A percentile compares a stretch with the other conserved stretches of the same genome.
These are phyloP conservation scores for Cyberlindnera nakhonratchasimensis DNA, from an alignment of 805 yeast species.

Conservation along the genomic window DNA sequence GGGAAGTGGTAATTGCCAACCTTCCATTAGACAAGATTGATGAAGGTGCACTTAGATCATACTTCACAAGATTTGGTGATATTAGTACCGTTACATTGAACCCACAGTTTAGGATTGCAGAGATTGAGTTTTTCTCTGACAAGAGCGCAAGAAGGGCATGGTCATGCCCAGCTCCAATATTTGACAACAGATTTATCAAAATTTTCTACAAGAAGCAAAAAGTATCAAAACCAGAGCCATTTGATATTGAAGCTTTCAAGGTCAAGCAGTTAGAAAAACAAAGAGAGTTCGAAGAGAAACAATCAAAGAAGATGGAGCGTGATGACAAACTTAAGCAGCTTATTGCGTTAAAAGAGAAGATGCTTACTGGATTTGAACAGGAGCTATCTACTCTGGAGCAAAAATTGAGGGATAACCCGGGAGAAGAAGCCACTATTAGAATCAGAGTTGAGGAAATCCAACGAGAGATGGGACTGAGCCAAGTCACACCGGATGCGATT, in stretches of 20 bases:
- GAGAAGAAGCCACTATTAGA: slow-evolving; percentile 14
- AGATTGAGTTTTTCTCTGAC: slow-evolving; percentile 36
- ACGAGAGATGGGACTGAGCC: slow-evolving; percentile 17
- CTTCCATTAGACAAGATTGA: slow-evolving; percentile 41
- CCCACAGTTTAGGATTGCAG: slow-evolving; percentile 31
- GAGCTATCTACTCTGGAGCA: slow-evolving; percentile 24
- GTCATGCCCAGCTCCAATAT: slow-evolving; percentile 41
- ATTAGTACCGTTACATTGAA: slow-evolving; percentile 31
- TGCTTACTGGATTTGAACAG: slow-evolving; percentile 33
- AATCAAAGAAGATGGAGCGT: slow-evolving; percentile 31
- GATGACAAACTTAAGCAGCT: slow-evolving; percentile 32
- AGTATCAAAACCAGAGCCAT: slow-evolving; percentile 8
- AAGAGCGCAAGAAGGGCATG: slow-evolving; percentile 42
- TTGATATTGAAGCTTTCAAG: slow-evolving; percentile 38
- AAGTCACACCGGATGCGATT: slow-evolving; percentile 24
- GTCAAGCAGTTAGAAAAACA: slow-evolving; percentile 39
- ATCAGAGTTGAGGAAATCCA: slow-evolving; percentile 17
- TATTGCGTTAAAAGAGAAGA: slow-evolving; percentile 33
- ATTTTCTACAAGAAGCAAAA: slow-evolving; percentile 36
- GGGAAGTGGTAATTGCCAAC: slow-evolving; percentile 36
- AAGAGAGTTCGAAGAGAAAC: slow-evolving; percentile 38
- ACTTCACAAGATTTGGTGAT: slow-evolving; percentile 41
- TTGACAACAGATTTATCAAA: slow-evolving; percentile 47
- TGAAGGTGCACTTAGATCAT: slow-evolving; percentile 31
- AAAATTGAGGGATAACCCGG: slow-evolving; percentile 17